phyloP scores from a whole-genome alignment of 2,329 filamentous ascomycete genomes.

The Ploettnerulaceae sp. region DNA sequence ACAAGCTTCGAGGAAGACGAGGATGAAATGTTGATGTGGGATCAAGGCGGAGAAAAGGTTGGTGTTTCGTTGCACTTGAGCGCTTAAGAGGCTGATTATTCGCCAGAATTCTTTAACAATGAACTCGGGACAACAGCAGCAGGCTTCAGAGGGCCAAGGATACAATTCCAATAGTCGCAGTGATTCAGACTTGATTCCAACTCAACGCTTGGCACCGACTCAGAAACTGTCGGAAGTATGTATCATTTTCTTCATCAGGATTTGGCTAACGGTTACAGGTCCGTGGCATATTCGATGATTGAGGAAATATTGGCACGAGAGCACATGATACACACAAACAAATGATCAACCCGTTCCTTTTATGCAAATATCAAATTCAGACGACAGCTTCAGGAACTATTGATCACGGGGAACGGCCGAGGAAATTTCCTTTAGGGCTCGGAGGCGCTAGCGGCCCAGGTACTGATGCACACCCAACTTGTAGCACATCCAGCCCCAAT shows the following conservation, averaged over 20 bases:
- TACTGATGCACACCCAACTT: conserved; percentile 63
- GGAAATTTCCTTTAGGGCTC: neutral
- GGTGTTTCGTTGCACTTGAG: conserved; percentile 29
- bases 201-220: conserved; percentile 58
- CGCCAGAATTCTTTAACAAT: conserved; percentile 22
- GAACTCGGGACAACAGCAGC: conserved; percentile 21
- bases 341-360: no score
- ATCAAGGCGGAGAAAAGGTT: conserved; percentile 61
- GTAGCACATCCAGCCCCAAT: conserved; percentile 89
- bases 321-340: no score
- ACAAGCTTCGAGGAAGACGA: conserved; percentile 61
- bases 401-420: no score
- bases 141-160: conserved; percentile 16
- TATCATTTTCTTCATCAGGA: conserved; percentile 12
- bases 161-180: conserved; percentile 8
- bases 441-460: conserved; percentile 16
- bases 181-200: conserved; percentile 16
- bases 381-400: no score
- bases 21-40: conserved; percentile 68
- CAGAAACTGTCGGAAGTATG: conserved; percentile 67
- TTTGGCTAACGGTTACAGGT: conserved; percentile 29
- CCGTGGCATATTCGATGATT: conserved; percentile 32
- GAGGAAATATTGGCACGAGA: no score
- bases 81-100: conserved; percentile 31
- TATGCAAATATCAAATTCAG: no score